Percentiles rank a stretch among this genome's conserved stretches.
Evolutionary conservation across 2,329 filamentous ascomycete species (phyloP).

Genomic region (Botrytis elliptica): DNA sequence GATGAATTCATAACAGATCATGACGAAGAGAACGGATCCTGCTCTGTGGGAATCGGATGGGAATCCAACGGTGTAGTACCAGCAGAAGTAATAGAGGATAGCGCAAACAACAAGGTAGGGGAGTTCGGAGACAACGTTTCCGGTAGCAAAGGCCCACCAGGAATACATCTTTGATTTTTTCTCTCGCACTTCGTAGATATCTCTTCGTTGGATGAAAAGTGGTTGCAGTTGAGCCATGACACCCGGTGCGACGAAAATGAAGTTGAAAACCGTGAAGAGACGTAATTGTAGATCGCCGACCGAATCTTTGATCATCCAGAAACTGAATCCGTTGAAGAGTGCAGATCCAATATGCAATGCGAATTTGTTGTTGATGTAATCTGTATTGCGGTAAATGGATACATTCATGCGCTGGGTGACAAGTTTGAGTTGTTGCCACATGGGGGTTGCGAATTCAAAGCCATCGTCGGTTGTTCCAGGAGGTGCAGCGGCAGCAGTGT

Average conservation of each 20-base stretch:
- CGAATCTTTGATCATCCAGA: slow-evolving; percentile 57
- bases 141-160: slow-evolving; percentile 59
- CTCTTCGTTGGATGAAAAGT: slow-evolving; percentile 55
- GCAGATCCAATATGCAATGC: slow-evolving; percentile 53
- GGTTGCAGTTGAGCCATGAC: slow-evolving; percentile 59
- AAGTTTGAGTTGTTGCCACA: slow-evolving; percentile 45
- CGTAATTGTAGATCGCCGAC: slow-evolving; percentile 53
- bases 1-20: slow-evolving; percentile 42
- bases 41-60: slow-evolving; percentile 45
- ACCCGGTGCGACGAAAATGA: slow-evolving; percentile 60
- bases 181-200: slow-evolving; percentile 58
- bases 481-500: slow-evolving; percentile 44
- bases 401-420: slow-evolving; percentile 39
- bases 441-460: slow-evolving; percentile 52
- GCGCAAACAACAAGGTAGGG: slow-evolving; percentile 47
- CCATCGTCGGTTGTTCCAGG: slow-evolving; percentile 43
- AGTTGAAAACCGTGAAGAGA: slow-evolving; percentile 61
- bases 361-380: slow-evolving; percentile 52
- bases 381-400: slow-evolving; percentile 63
- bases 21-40: slow-evolving; percentile 53
- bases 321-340: slow-evolving; percentile 61
- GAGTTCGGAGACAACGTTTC: slow-evolving; percentile 49
- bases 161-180: slow-evolving; percentile 61
- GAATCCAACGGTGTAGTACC: slow-evolving; percentile 60
- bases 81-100: slow-evolving; percentile 50